Evolutionary conservation across 2,329 filamentous ascomycete species (phyloP).

Genomic region (Aspergillus costaricaensis): DNA sequence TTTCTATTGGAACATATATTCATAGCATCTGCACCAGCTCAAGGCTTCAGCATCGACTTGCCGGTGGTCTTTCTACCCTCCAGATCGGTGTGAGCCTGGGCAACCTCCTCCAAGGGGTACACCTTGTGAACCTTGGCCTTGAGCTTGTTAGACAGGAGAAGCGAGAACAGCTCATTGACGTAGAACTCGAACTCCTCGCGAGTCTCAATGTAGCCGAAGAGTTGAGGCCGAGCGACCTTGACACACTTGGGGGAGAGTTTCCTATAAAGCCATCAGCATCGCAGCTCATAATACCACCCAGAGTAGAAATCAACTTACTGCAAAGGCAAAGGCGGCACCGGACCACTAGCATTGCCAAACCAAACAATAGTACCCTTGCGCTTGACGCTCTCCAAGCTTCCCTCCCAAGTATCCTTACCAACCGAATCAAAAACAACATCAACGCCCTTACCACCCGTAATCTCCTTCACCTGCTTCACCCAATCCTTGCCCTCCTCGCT

Average conservation of each 20-base stretch:
- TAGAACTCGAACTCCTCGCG: slow-evolving; percentile 73
- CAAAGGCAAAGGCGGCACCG: slow-evolving; percentile 69
- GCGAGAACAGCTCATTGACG: slow-evolving; percentile 68
- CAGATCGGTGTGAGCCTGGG: slow-evolving; percentile 72
- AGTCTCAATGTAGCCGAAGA: slow-evolving; percentile 70
- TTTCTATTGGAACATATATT: background rate
- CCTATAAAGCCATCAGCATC: slow-evolving; percentile 19
- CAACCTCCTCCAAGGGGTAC: slow-evolving; percentile 74
- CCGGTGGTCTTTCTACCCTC: slow-evolving; percentile 81
- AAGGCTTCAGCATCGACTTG: slow-evolving; percentile 74
- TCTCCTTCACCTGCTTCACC: slow-evolving; percentile 81
- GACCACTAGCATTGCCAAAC: slow-evolving; percentile 80
- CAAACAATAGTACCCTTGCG: slow-evolving; percentile 75
- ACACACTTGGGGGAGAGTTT: slow-evolving; percentile 71
- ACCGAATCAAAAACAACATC: slow-evolving; percentile 83
- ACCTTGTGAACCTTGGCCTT: slow-evolving; percentile 73
- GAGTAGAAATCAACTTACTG: slow-evolving; percentile 51
- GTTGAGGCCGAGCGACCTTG: slow-evolving; percentile 71
- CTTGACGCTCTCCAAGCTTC: slow-evolving; percentile 71
- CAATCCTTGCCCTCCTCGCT: slow-evolving; percentile 78
- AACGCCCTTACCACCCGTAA: slow-evolving; percentile 72
- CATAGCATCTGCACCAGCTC: slow-evolving; percentile 13
- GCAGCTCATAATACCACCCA: slow-evolving; percentile 1
- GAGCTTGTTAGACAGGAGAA: slow-evolving; percentile 69
- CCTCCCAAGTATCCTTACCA: slow-evolving; percentile 81